Conservation (phyloP, 768 basidiomycete species). For the Suillus alpinus region DNA sequence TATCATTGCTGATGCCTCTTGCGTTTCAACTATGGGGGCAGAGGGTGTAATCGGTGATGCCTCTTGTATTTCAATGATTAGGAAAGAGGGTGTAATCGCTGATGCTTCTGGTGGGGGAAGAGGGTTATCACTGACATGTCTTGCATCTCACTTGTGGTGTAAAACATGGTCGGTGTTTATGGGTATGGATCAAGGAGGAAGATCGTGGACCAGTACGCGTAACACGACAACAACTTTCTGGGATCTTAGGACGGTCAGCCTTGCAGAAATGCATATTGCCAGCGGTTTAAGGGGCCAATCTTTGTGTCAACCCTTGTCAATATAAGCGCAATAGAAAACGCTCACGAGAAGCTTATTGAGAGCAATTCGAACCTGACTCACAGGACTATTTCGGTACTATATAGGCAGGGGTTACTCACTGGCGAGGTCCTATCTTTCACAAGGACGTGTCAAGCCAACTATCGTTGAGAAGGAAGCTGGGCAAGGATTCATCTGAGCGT, state of each 20-base stretch:
- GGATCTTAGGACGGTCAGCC: not conserved
- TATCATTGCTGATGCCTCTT: not conserved
- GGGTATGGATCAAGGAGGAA: not conserved
- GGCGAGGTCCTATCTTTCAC: not conserved
- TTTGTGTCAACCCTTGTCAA: not conserved
- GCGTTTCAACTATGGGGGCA: not conserved
- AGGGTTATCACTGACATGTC: not conserved
- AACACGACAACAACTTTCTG: not conserved
- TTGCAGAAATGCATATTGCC: not conserved
- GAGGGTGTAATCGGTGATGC: not conserved
- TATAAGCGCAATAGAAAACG: not conserved
- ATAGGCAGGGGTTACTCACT: not conserved
- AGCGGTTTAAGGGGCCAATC: not conserved
- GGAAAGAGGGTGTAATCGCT: not conserved
- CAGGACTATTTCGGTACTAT: not conserved
- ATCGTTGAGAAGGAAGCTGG: not conserved
- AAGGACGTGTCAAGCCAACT: not conserved
- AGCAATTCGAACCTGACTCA: not conserved
- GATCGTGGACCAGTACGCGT: not conserved
- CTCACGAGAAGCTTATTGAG: not conserved
- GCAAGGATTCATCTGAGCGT: not conserved
- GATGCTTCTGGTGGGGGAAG: not conserved
- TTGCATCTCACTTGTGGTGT: not conserved
- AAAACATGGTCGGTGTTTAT: not conserved
- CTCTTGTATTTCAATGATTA: not conserved